phyloP scores from a whole-genome alignment of 1,284 basidiomycete species.

The Apiotrichum mycotoxinovorans region DNA sequence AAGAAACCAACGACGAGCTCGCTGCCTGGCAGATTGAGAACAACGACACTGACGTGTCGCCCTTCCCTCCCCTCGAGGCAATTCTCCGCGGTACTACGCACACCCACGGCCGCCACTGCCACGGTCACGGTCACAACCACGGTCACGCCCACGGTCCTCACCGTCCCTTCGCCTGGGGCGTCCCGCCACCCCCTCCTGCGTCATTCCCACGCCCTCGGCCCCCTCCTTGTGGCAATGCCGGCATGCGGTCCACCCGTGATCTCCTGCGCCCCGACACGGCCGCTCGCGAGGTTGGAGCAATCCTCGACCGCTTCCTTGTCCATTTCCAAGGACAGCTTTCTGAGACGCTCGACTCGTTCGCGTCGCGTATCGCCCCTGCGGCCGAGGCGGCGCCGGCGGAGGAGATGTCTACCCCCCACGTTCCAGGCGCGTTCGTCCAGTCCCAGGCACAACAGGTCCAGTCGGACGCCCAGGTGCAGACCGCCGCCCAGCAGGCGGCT shows the following conservation, averaged over 20 bases:
- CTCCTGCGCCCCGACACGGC: slow-evolving; percentile 11
- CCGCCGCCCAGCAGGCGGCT: neutral
- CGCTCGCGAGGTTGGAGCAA: slow-evolving; percentile 39
- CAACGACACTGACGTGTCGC: slow-evolving; percentile 8
- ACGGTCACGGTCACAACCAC: too few species aligned
- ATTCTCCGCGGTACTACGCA: slow-evolving; percentile 22
- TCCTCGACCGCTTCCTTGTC: slow-evolving; percentile 46
- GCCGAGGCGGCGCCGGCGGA: slow-evolving; percentile 7
- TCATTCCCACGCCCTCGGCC: neutral
- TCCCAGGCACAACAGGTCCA: slow-evolving; percentile 4
- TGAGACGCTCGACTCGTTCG: slow-evolving; percentile 36
- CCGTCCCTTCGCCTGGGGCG: neutral
- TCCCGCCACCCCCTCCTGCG: neutral
- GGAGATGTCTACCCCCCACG: slow-evolving; percentile 7
- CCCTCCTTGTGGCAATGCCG: neutral
- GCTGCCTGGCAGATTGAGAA: slow-evolving; percentile 37
- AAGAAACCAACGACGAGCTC: slow-evolving; percentile 35
- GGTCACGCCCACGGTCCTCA: neutral
- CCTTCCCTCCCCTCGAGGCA: slow-evolving; percentile 42
- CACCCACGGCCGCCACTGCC: slow-evolving; percentile 8
- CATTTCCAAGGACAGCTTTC: slow-evolving; percentile 48
- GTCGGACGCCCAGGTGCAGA: slow-evolving; percentile 4
- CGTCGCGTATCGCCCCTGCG: slow-evolving; percentile 18
- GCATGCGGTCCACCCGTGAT: slow-evolving; percentile 10
- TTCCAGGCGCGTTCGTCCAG: slow-evolving; percentile 40